These are phyloP conservation scores for Gastrodia elata DNA, from an alignment of 106 monocot species.

Conservation along the genomic window DNA sequence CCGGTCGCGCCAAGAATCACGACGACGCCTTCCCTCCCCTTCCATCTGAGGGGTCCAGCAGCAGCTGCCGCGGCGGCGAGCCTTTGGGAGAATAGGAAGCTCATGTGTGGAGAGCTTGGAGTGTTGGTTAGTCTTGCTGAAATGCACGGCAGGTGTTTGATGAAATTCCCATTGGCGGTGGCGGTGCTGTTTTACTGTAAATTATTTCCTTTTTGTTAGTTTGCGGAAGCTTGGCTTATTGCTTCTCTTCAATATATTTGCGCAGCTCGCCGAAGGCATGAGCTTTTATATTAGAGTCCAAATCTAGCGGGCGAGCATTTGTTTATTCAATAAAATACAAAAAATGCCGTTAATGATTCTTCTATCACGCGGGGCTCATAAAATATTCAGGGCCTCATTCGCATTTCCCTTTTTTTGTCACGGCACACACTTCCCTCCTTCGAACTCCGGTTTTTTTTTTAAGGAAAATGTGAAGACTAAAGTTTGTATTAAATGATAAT, in stretches of 20 bases:
- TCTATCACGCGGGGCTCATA: neutral
- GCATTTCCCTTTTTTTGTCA: neutral
- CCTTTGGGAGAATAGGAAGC: neutral
- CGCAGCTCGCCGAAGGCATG: neutral
- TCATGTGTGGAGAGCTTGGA: slow-evolving; percentile 4
- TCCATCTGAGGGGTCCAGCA: neutral
- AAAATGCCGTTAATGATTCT: neutral
- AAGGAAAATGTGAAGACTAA: too few species aligned
- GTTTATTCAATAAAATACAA: neutral
- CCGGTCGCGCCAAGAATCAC: slow-evolving; percentile 79
- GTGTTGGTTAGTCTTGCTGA: neutral
- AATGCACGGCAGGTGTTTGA: neutral
- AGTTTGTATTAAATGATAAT: too few species aligned
- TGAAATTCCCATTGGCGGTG: neutral
- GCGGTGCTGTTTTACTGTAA: neutral
- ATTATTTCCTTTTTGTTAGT: neutral
- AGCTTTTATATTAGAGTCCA: too few species aligned
- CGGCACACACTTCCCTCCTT: neutral
- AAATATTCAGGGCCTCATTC: neutral
- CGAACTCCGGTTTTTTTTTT: neutral
- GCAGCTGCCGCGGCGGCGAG: neutral
- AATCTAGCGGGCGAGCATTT: neutral
- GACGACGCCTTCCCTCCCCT: slow-evolving; percentile 23
- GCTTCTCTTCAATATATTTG: neutral
- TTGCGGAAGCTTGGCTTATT: neutral